These are phyloP conservation scores for Mortierella claussenii DNA, from an alignment of 192 early-diverging fungal species.

Conservation along the genomic window DNA sequence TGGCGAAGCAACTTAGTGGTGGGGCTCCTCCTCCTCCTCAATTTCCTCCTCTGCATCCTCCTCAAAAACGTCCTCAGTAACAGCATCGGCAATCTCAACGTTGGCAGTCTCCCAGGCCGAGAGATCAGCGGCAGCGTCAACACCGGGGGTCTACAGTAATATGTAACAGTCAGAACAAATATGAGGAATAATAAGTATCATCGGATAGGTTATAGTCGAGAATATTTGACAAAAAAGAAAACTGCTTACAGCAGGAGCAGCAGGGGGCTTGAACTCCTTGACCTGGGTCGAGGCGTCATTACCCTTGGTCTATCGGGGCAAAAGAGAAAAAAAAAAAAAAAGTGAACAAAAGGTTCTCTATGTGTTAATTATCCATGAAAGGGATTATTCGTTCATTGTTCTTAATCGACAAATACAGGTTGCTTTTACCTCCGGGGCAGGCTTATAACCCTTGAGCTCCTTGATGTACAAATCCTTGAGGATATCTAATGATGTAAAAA, in stretches of 20 bases:
- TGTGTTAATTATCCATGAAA: neutral
- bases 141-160: slow-evolving; percentile 22
- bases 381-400: neutral
- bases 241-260: slow-evolving; percentile 34
- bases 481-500: slow-evolving; percentile 51
- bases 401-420: neutral
- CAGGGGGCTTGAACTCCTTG: slow-evolving; percentile 54
- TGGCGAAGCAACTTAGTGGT: slow-evolving; percentile 39
- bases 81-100: slow-evolving; percentile 41
- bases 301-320: slow-evolving; percentile 27
- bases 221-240: neutral
- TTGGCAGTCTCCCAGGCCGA: slow-evolving; percentile 55
- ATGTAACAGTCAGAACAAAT: too few relatives aligned
- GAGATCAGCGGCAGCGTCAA: slow-evolving; percentile 47
- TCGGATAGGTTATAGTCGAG: too few relatives aligned
- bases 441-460: slow-evolving; percentile 68
- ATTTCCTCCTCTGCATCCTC: slow-evolving; percentile 45
- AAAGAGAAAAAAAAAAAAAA: neutral
- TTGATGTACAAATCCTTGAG: slow-evolving; percentile 65
- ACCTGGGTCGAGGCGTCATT: slow-evolving; percentile 43
- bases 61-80: slow-evolving; percentile 32
- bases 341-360: neutral
- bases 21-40: slow-evolving; percentile 42
- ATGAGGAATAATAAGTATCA: too few relatives aligned
- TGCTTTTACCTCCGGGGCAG: slow-evolving; percentile 51